These are phyloP conservation scores for Choanephora cucurbitarum DNA, from an alignment of 371 early-diverging fungal species.

Conservation along the genomic window DNA sequence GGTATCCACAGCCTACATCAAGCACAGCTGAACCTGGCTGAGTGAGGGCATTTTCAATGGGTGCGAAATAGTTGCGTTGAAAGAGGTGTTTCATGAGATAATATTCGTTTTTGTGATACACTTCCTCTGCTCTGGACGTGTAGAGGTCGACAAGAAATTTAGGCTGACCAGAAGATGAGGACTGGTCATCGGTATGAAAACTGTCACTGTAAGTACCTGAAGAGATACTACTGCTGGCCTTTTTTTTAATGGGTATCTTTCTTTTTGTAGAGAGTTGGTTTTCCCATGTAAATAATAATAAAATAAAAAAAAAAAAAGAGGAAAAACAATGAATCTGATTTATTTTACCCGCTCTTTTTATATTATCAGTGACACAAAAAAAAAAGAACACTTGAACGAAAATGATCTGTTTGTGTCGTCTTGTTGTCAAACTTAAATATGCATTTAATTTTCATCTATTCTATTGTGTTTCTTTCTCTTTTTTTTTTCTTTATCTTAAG, in stretches of 20 bases:
- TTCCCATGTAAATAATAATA: constrained; percentile 2
- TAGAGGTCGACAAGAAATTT: constrained; percentile 13
- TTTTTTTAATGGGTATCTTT: neutral
- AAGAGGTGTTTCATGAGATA: constrained; percentile 41
- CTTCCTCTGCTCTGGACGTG: constrained; percentile 24
- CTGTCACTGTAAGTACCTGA: constrained; percentile 4
- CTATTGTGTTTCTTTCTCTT: neutral
- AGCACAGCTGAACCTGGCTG: constrained; percentile 15
- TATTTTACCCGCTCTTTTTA: neutral
- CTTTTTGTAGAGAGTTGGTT: constrained; percentile 11
- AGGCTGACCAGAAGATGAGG: constrained; percentile 9
- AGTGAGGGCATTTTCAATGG: constrained; percentile 23
- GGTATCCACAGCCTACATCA: constrained; percentile 39
- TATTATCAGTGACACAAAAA: too few relatives aligned
- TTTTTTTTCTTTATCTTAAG: neutral
- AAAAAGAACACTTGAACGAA: too few relatives aligned
- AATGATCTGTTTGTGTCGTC: too few relatives aligned
- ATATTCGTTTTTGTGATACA: constrained; percentile 29
- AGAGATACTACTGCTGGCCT: neutral
- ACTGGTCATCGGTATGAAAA: neutral
- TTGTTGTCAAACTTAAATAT: too few relatives aligned
- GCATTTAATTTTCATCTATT: too few relatives aligned
- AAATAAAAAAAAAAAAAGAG: too few relatives aligned
- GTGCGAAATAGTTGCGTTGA: constrained; percentile 38
- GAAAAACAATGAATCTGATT: too few relatives aligned